A percentile compares a stretch with the other conserved stretches of the same genome.
phyloP scores from a whole-genome alignment of 768 basidiomycete genomes.

The Leccinellum albellum region DNA sequence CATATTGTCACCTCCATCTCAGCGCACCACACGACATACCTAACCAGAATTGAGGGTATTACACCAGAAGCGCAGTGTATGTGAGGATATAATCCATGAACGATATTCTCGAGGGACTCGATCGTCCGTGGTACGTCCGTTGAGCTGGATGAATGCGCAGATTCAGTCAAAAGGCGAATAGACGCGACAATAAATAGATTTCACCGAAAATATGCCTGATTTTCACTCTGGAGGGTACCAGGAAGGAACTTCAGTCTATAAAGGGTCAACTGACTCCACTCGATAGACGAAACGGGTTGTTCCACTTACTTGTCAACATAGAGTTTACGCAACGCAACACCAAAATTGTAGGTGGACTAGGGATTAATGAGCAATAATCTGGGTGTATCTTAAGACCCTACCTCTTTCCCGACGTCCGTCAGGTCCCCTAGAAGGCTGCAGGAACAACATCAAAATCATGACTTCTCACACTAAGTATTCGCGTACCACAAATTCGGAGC shows the following conservation, averaged over 20 bases:
- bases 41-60: slow-evolving; percentile 49
- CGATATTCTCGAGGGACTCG: slow-evolving; percentile 68
- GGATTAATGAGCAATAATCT: not conserved
- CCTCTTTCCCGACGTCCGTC: slow-evolving; percentile 58
- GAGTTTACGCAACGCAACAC: slow-evolving; percentile 52
- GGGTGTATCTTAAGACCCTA: slow-evolving; percentile 22
- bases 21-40: slow-evolving; percentile 36
- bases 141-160: slow-evolving; percentile 37
- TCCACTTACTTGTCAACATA: slow-evolving; percentile 59
- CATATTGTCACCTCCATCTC: not conserved
- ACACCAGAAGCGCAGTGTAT: slow-evolving; percentile 42
- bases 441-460: not conserved
- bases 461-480: not conserved
- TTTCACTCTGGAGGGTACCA: slow-evolving; percentile 40
- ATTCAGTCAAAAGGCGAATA: not conserved
- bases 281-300: not conserved
- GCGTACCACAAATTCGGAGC: slow-evolving; percentile 64
- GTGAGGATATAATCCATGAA: slow-evolving; percentile 69
- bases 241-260: slow-evolving; percentile 65
- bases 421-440: slow-evolving; percentile 55
- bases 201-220: slow-evolving; percentile 58
- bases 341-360: slow-evolving; percentile 66
- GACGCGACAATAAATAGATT: not conserved
- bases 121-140: slow-evolving; percentile 78
- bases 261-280: not conserved